Evolutionary conservation across 164 flowering plant species (phyloP), one percentile per base, ranked within the genome.

Genomic region (Macadamia tetraphylla): DNA sequence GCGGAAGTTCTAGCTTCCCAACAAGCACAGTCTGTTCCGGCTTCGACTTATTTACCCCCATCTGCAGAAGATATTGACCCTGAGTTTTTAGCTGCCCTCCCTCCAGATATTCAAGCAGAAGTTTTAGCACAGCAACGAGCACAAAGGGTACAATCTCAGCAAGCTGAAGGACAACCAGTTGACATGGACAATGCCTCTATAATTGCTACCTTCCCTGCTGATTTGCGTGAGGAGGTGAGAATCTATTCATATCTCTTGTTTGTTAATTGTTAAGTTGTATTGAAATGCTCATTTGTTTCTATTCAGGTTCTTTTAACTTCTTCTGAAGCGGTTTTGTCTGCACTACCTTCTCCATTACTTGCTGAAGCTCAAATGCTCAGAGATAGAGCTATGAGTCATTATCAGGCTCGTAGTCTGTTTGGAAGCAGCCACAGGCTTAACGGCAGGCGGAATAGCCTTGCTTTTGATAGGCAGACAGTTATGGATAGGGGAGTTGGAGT

Each of bases 121-220:
- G 97, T 94, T 60, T 79, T 94, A 70, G 98, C 97, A 35, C 98
- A 94, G 74, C 98, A 91, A 75, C 80, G 90, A 60, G 95, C 88
- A 18, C 98, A 94, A 70, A 87, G 96, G 74, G 72, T 70, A 55
- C 81, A 73, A 63, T 69, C 87, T 18, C 97, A 89, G 72, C 94
- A 84, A 76, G 84, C 88, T 58, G 95, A 87, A 79, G 96, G 98
- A 52, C 98, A 88, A 73, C 91, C 98, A 8, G 96, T 90, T 69
- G 97, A 94, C 75, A 94, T 94, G 98, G 98, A 94, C 71, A 91
- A 88, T 76, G 97, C 94, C 57, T 94, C 98, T 59, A 94, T 94
- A 1, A 94, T 94, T 68, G 98, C 98, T 67, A 94, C 98, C 65
- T 88, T 94, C 74, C 98, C 97, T 71, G 88, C 97, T 80, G 98